Evolutionary conservation across 192 early-diverging fungal species (phyloP), one percentile per base, ranked within the genome.

Genomic region (Lobosporangium transversale): DNA sequence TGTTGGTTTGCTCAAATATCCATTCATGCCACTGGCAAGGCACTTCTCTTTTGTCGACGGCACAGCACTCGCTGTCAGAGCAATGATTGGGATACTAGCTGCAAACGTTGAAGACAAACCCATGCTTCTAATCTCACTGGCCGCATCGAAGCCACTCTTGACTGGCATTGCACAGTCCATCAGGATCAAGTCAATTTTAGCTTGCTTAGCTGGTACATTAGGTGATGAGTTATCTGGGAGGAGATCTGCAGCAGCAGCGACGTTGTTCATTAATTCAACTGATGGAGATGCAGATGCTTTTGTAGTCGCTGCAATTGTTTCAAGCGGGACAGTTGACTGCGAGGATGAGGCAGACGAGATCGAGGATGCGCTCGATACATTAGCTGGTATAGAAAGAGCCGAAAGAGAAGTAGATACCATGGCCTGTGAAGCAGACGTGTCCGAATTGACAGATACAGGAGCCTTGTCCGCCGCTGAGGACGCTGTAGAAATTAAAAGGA

Each of bases 101-200:
- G 55, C 45, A 73, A 73, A 73, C 3, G 23, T 17, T 5, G 62
- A 65, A 0, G 27, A 45, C 17, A 40, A 33, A 2, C 68, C 75
- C 56, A 80, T 83, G 1, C 75, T 27, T 30, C 87, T 74, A 24
- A 88, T 88, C 63, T 80, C 79, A 17, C 33, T 50, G n/a, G 87
- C 70, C 27, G 84, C 76, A 29, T 87, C 85, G 48, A 79, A 76
- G 18, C 88, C 88, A 61, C 86, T 81, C 81, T 85, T 84, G 27
- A 89, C 67, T 0, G 88, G 88, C 88, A 89, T 89, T 21, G 86
- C 85, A 49, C 83, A 76, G 57, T 88, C 86, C 79, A 86, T 86
- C 53, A 81, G 32, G 60, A 85, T 88, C 49, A 83, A 23, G 31
- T 75, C 71, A 42, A 75, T 66, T 45, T 75, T 66, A 24, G 57